Base-by-base conservation (phyloP, 192 early-diverging fungal species). In the Backusella mclennaniae region DNA sequence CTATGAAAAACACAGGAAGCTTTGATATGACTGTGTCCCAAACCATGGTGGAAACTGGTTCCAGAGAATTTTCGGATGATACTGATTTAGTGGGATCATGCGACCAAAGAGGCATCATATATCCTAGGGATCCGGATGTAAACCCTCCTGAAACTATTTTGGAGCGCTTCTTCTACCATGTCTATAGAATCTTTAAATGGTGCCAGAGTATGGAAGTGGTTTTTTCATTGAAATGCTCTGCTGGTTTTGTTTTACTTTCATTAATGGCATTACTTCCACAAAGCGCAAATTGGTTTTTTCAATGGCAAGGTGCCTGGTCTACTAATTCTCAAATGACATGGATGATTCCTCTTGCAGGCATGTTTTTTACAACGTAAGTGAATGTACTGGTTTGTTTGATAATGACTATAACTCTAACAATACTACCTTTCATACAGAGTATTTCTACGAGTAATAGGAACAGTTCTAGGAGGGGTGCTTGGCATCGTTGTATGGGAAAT, bases 401-500 rank as follows among this genome's bases (percentile, higher is more conserved):
- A 42, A 46, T 71, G 35, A 3, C 7, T 21, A 29, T 39, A 44
- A n/a, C 42, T 56, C 14, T 35, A 56, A 7, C 38, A 39, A 33
- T 1, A 6, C 41, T 2, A 12, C 17, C 11, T 9, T 63, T 3
- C 8, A 1, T 66, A 8, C 39, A 78, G 71, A 9, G 21, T 82
- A 33, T 67, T 79, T 23, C 29, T 78, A 29, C 19, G 59, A 41
- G 29, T 82, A 3, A 21, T 75, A 49, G 80, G 80, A 1, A 74
- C 73, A 15, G 14, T 66, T n/a, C 8, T 72, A 6, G 80, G 80
- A 4, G 68, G 66, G 35, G 9, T 71, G 3, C 26, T 75, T 7
- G 80, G 77, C 26, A 73, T 82, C 31, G 41, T 78, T 17, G 53
- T 78, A 41, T 82, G 80, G 80, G 53, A 78, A 35, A 78, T 82